Evolutionary conservation across 2,329 filamentous ascomycete species (phyloP).

Genomic region (Colletotrichum sp.): DNA sequence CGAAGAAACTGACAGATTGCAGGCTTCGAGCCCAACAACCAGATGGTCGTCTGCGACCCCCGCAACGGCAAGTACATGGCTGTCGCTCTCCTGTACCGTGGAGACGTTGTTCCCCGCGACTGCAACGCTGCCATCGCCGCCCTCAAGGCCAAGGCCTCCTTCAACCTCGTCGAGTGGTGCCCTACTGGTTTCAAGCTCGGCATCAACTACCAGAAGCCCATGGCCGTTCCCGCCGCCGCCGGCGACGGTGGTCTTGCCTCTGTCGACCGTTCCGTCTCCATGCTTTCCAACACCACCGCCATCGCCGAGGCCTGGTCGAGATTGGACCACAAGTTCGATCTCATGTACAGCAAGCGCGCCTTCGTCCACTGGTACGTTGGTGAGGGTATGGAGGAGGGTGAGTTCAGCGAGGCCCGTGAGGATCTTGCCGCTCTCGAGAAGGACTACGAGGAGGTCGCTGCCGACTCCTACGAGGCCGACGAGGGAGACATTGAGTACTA

Average conservation of each 20-base stretch:
- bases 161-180: constrained; percentile 79
- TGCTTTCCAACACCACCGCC: constrained; percentile 78
- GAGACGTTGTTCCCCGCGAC: constrained; percentile 74
- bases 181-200: constrained; percentile 79
- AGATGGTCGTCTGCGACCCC: constrained; percentile 79
- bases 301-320: constrained; percentile 77
- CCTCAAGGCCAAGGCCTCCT: constrained; percentile 74
- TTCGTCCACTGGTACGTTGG: constrained; percentile 85
- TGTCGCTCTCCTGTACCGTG: constrained; percentile 74
- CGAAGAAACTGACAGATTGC: constrained; percentile 26
- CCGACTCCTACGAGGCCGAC: constrained; percentile 70
- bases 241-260: constrained; percentile 64
- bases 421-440: constrained; percentile 85
- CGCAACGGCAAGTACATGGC: constrained; percentile 81
- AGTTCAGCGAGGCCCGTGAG: constrained; percentile 87
- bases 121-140: constrained; percentile 70
- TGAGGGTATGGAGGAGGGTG: constrained; percentile 91
- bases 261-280: constrained; percentile 69
- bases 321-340: constrained; percentile 77
- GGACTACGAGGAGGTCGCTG: constrained; percentile 86
- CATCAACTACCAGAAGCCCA: constrained; percentile 76
- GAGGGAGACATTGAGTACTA: constrained; percentile 84
- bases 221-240: constrained; percentile 59
- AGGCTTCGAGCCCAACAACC: constrained; percentile 81
- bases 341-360: constrained; percentile 80